Conservation (phyloP, 2,329 filamentous ascomycete species). For the Exophiala lecanii-corni region DNA sequence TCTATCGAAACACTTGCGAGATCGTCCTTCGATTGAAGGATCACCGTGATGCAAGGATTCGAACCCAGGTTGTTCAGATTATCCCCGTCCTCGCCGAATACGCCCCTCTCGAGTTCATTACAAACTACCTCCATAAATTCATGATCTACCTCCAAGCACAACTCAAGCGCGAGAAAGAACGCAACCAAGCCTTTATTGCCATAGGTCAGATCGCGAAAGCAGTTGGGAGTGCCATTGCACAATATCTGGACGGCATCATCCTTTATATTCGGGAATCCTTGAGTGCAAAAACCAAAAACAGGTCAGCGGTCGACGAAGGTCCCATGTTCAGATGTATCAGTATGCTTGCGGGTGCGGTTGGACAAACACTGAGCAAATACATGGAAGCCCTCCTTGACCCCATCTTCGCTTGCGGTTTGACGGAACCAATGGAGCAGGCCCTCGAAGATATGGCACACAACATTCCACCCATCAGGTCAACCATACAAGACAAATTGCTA, state of each 20-base stretch:
- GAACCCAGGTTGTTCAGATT: constrained; percentile 82
- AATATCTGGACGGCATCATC: constrained; percentile 90
- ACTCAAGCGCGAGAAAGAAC: constrained; percentile 89
- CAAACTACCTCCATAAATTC: constrained; percentile 84
- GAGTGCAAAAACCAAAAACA: constrained; percentile 42
- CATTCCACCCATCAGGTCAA: constrained; percentile 87
- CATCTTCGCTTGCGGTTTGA: constrained; percentile 94
- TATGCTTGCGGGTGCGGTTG: constrained; percentile 88
- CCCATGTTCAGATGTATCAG: constrained; percentile 98
- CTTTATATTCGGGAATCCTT: constrained; percentile 82
- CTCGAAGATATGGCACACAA: constrained; percentile 99
- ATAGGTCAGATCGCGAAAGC: constrained; percentile 96
- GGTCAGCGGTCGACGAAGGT: constrained; percentile 54
- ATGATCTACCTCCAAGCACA: constrained; percentile 95
- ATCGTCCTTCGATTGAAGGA: constrained; percentile 91
- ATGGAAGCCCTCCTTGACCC: constrained; percentile 94
- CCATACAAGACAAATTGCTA: constrained; percentile 87
- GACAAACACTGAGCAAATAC: constrained; percentile 95
- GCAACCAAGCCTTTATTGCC: constrained; percentile 89
- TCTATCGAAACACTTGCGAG: constrained; percentile 88
- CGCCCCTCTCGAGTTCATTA: constrained; percentile 82
- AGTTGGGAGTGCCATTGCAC: constrained; percentile 89
- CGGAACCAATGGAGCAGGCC: constrained; percentile 88
- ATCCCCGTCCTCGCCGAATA: constrained; percentile 93
- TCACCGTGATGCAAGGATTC: constrained; percentile 79